Base-by-base conservation (phyloP, 768 basidiomycete genomes). In the Psilocybe tampanensis region DNA sequence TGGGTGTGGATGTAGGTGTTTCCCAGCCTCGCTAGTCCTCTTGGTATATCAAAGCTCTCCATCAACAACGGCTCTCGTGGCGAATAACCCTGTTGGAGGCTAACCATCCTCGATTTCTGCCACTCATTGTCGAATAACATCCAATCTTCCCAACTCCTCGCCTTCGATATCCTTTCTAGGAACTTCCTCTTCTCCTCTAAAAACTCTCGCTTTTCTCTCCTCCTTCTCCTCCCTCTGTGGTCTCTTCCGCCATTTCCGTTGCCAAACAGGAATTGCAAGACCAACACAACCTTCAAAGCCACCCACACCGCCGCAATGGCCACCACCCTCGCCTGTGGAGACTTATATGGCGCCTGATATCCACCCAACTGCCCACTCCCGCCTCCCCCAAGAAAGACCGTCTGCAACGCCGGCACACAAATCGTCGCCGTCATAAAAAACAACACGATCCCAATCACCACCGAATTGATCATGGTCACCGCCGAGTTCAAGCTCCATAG, bases 401-500 rank as follows among this genome's bases (percentile, higher is more conserved):
- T 41, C 36, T 59, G 58, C 6, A 49, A 22, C 39, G 52, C 58
- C 9, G 59, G 54, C 11, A 50, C 12, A 36, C 45, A 23, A 6
- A 55, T 15, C 8, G 52, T 53, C 4, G 52, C 52, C 1, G 29
- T 26, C 24, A 53, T 33, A 18, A 44, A 53, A 26, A 57, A 39
- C 8, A 60, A 17, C 1, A 66, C 55, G 1, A 59, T 13, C 8
- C 59, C 60, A 17, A 57, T 52, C 13, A 66, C 51, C 19, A 59
- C 41, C 15, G 60, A 44, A 13, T 60, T 54, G 24, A 62, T 57
- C 11, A 58, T 22, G 2, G 62, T 61, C 8, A 68, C 63, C 8
- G 42, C 42, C 7, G 39, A 24, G 33, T 66, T 62, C 18, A 64
- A 51, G 17, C 54, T 55, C 54, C 59, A 63, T 17, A 68, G 45